Conservation (phyloP, 2,329 filamentous ascomycete genomes). For the Leptodontidium sp. region DNA sequence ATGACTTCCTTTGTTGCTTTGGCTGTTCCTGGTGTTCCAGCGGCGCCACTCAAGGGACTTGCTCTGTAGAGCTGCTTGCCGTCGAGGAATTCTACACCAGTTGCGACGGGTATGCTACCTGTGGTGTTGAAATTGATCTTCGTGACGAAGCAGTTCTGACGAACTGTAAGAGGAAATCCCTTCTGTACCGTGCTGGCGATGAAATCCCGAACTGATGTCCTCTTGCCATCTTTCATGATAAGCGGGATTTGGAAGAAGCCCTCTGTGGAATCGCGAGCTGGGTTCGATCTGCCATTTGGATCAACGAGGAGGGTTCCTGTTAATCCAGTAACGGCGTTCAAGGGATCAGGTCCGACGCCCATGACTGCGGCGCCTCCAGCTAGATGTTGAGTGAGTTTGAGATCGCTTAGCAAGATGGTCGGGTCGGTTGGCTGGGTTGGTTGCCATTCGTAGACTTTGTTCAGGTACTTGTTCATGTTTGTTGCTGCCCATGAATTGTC, state of each 20-base stretch:
- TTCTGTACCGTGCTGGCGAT: slow-evolving; percentile 18
- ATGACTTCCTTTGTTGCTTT: slow-evolving; percentile 53
- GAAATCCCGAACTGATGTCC: slow-evolving; percentile 22
- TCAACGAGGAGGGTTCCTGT: slow-evolving; percentile 9
- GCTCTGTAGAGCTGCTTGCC: slow-evolving; percentile 54
- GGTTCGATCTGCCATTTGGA: slow-evolving; percentile 23
- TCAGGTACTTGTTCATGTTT: slow-evolving; percentile 40
- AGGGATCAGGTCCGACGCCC: slow-evolving; percentile 1
- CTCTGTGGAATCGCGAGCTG: slow-evolving; percentile 19
- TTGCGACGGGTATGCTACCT: slow-evolving; percentile 47
- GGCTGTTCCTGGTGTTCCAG: slow-evolving; percentile 47
- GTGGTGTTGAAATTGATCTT: slow-evolving; percentile 50
- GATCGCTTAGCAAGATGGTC: slow-evolving; percentile 31
- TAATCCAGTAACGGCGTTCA: slow-evolving; percentile 8
- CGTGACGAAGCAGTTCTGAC: slow-evolving; percentile 47
- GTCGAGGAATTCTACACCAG: slow-evolving; percentile 53
- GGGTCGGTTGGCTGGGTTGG: slow-evolving; percentile 20
- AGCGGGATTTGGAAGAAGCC: slow-evolving; percentile 27
- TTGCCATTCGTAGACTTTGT: slow-evolving; percentile 30
- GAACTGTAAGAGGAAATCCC: slow-evolving; percentile 36
- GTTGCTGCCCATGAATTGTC: slow-evolving; percentile 39
- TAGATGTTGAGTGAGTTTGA: slow-evolving; percentile 26
- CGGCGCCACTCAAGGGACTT: slow-evolving; percentile 41
- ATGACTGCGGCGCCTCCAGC: slow-evolving; percentile 19
- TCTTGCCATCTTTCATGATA: slow-evolving; percentile 16